Evolutionary conservation across 148 eudicot genomes (phyloP).

Genomic region (Linanthus parryae): DNA sequence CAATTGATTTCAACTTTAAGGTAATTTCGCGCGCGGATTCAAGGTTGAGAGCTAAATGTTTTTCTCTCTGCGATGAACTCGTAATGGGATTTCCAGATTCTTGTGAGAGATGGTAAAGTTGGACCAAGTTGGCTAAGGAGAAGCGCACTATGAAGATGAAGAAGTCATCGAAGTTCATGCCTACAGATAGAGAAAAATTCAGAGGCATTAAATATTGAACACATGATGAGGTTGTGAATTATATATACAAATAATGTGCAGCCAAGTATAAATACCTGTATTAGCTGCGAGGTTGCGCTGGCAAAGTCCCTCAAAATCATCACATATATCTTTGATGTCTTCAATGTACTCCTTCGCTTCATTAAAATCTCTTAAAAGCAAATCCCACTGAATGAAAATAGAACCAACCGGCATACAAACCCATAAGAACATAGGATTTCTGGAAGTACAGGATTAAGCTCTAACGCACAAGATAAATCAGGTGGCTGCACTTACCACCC

Average conservation of each 20-base stretch:
- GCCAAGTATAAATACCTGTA: too few relatives aligned
- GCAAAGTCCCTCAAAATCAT: constrained; percentile 94
- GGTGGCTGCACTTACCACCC: constrained; percentile 71
- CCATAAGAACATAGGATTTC: neutral
- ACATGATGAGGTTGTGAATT: too few relatives aligned
- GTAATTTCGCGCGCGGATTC: constrained; percentile 33
- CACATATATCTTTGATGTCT: constrained; percentile 83
- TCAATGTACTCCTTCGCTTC: constrained; percentile 83
- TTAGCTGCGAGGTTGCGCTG: constrained; percentile 97
- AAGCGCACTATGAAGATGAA: constrained; percentile 67
- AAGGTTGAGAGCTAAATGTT: constrained; percentile 46
- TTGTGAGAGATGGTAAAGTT: constrained; percentile 29
- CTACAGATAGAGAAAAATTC: too few relatives aligned
- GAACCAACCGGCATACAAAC: constrained; percentile 2
- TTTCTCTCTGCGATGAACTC: constrained; percentile 28
- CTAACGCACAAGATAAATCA: neutral
- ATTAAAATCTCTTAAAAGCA: constrained; percentile 75
- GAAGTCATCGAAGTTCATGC: constrained; percentile 90
- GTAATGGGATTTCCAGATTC: constrained; percentile 4
- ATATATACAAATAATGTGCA: too few relatives aligned
- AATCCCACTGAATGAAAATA: constrained; percentile 60
- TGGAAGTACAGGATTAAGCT: neutral
- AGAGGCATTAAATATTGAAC: neutral
- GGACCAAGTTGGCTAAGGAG: constrained; percentile 58
- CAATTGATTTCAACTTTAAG: constrained; percentile 39